A percentile compares a stretch with the other conserved stretches of the same genome.
Evolutionary conservation across 495 filamentous ascomycete species (phyloP).

Genomic region (Saxophila tyrrhenica): DNA sequence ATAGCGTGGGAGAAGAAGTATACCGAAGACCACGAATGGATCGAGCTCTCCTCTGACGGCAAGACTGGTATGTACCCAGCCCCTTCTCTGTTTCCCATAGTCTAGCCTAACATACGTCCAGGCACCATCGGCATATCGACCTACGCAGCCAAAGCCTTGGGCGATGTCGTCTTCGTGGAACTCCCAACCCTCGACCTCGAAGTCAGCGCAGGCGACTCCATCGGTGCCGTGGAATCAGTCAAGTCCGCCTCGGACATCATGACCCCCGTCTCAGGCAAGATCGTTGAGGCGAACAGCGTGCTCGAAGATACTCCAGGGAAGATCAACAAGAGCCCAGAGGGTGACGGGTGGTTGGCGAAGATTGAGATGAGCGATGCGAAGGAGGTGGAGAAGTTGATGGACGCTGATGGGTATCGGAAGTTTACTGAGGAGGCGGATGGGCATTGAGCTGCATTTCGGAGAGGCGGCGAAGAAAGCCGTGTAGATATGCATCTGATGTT

Average conservation of each 20-base stretch:
- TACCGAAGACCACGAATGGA: slow-evolving; percentile 97
- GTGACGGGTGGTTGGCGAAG: slow-evolving; percentile 86
- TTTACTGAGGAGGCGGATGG: slow-evolving; percentile 45
- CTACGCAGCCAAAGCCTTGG: slow-evolving; percentile 82
- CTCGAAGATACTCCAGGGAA: slow-evolving; percentile 74
- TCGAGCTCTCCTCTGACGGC: slow-evolving; percentile 68
- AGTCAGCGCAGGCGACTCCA: slow-evolving; percentile 59
- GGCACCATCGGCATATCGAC: slow-evolving; percentile 77
- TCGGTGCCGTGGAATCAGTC: slow-evolving; percentile 94
- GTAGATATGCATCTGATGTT: neutral
- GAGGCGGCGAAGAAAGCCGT: neutral
- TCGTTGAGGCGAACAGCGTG: slow-evolving; percentile 56
- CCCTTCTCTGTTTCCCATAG: neutral
- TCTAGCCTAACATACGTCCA: slow-evolving; percentile 26
- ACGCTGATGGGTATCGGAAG: slow-evolving; percentile 55
- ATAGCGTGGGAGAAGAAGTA: slow-evolving; percentile 58
- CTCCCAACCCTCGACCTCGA: slow-evolving; percentile 57
- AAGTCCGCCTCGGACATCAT: slow-evolving; percentile 96
- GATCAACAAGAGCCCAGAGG: slow-evolving; percentile 78
- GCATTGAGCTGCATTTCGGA: slow-evolving; percentile 1
- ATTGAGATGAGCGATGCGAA: slow-evolving; percentile 57
- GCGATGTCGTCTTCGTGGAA: slow-evolving; percentile 95
- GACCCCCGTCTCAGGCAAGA: slow-evolving; percentile 66
- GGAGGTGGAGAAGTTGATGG: slow-evolving; percentile 68
- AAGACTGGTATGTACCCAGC: slow-evolving; percentile 44